Evolutionary conservation across 441 rosid species (phyloP), one percentile per base, ranked within the genome.

Genomic region (Isatis lusitanica): DNA sequence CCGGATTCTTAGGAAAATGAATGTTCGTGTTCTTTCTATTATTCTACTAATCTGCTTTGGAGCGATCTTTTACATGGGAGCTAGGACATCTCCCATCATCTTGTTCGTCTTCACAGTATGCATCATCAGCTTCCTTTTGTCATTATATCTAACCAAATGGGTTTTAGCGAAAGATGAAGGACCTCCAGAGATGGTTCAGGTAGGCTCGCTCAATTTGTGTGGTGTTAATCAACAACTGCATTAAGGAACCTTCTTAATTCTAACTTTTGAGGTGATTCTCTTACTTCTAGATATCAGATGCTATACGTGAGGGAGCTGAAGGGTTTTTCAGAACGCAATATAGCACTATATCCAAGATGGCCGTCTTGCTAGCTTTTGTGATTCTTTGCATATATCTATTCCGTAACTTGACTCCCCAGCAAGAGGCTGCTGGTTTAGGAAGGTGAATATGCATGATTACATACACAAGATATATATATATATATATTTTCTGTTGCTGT

Each of bases 271-370:
- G 70, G 81, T 74, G 70, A 63, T 83, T 44, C 65, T 59, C 76
- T 70, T 59, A 72, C 79, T 82, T 74, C 69, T 75, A 95, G 99
- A 93, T 95, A 88, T 91, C 99, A 75, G 99, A 95, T 81, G 98
- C 99, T 40, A 91, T 95, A 77, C 95, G 97, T 56, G 99, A 95
- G 81, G 99, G 99, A 71, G 98, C 97, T 74, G 99, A 93, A 85
- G 99, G 99, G 33, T 93, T 90, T 83, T 91, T 95, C 77, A 91
- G 97, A 87, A 95, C 98, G 52, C 98, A 95, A 77, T 95, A 95
- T 70, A 90, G 98, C 52, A 91, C 97, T 58, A 95, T 95, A 74
- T 91, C 98, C 52, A 95, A 88, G 85, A 95, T 95, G 99, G 99
- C 99, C 40, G 21, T 90, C 56, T 69, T 93, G 84, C 88, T 95